Percentiles rank a stretch among this genome's conserved stretches.
These are phyloP conservation scores for Solanum sejunctum DNA, from an alignment of 257 asterid species.

Conservation along the genomic window DNA sequence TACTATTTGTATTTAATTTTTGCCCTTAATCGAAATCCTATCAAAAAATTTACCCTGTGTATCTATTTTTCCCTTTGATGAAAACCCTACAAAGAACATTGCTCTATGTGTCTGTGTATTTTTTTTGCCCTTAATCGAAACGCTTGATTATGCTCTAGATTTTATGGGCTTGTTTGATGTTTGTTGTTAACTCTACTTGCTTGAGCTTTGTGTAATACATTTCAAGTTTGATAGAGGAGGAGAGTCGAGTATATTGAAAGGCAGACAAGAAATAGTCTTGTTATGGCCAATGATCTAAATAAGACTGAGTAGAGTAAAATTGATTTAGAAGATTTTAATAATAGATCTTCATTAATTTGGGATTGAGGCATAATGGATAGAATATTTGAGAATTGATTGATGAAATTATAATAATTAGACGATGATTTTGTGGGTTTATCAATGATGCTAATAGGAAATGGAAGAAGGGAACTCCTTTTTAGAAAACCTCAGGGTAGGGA, in stretches of 20 bases:
- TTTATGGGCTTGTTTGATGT: not conserved
- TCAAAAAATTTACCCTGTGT: no score
- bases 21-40: no score
- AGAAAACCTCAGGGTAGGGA: no score
- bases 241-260: not conserved
- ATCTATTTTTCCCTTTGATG: no score
- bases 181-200: not conserved
- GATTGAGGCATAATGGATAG: not conserved
- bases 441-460: no score
- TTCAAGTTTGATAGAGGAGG: not conserved
- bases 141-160: not conserved
- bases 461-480: no score
- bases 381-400: not conserved
- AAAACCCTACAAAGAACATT: no score
- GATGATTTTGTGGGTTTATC: no score
- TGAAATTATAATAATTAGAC: no score
- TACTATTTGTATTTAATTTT: no score
- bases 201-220: not conserved
- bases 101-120: no score
- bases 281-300: not conserved
- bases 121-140: no score
- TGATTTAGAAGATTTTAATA: not conserved
- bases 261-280: not conserved
- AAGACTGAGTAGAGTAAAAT: not conserved
- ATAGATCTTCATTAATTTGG: not conserved